phyloP scores from a whole-genome alignment of 2,329 filamentous ascomycete genomes.

The Dactylella cylindrospora region DNA sequence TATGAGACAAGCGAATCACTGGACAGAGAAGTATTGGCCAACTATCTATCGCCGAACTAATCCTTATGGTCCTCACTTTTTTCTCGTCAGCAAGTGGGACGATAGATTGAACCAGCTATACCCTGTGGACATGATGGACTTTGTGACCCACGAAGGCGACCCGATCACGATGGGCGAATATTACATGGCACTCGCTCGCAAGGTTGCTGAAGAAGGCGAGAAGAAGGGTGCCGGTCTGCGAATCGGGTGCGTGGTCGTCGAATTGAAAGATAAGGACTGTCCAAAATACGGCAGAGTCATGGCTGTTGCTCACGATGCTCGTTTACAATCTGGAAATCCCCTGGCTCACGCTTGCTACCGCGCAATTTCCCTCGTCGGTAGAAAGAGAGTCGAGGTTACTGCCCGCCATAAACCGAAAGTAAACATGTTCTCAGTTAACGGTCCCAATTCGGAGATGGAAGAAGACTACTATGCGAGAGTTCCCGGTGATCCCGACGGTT shows the following conservation, averaged over 20 bases:
- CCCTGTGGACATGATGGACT: slow-evolving; percentile 29
- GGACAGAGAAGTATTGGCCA: slow-evolving; percentile 78
- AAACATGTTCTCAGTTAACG: slow-evolving; percentile 25
- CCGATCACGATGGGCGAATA: slow-evolving; percentile 65
- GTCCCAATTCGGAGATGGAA: slow-evolving; percentile 31
- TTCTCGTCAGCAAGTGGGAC: slow-evolving; percentile 58
- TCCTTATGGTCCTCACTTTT: slow-evolving; percentile 79
- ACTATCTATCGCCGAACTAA: slow-evolving; percentile 85
- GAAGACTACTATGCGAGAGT: slow-evolving; percentile 32
- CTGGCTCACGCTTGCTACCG: slow-evolving; percentile 77
- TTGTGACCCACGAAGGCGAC: slow-evolving; percentile 63
- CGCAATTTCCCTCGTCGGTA: slow-evolving; percentile 78
- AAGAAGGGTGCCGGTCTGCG: slow-evolving; percentile 65
- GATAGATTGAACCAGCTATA: slow-evolving; percentile 23
- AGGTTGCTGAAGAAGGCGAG: slow-evolving; percentile 64
- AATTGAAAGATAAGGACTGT: slow-evolving; percentile 51
- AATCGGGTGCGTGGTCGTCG: slow-evolving; percentile 74
- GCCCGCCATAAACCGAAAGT: slow-evolving; percentile 41
- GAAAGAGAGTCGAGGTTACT: slow-evolving; percentile 53
- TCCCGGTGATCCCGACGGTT: slow-evolving; percentile 63
- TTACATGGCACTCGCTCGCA: slow-evolving; percentile 69
- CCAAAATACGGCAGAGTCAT: slow-evolving; percentile 58
- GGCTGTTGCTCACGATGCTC: slow-evolving; percentile 73
- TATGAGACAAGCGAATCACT: slow-evolving; percentile 70
- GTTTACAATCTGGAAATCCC: slow-evolving; percentile 66